phyloP scores from a whole-genome alignment of 257 asterid genomes.

The Oldenlandia corymbosa region DNA sequence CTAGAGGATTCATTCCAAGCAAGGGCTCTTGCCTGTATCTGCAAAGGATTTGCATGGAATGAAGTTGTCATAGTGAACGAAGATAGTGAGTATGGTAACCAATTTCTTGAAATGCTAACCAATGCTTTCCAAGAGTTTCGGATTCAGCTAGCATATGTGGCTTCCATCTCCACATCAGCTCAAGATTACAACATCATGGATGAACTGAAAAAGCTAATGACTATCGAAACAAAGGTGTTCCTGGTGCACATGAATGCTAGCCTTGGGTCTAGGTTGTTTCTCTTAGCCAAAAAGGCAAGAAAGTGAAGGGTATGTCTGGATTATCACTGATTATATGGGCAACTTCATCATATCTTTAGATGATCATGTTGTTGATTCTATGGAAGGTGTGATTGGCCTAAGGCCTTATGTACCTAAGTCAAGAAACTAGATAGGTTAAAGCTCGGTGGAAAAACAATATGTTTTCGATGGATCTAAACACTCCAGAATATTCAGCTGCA shows the following conservation, averaged over 20 bases:
- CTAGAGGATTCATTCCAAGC: constrained; percentile 29
- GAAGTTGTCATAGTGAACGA: constrained; percentile 40
- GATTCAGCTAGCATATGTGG: constrained; percentile 20
- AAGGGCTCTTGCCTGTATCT: constrained; percentile 40
- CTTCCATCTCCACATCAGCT: constrained; percentile 27
- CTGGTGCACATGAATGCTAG: constrained; percentile 45
- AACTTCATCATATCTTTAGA: constrained; percentile 38
- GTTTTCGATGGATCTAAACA: constrained; percentile 12
- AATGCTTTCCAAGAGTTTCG: constrained; percentile 35
- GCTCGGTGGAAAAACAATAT: constrained; percentile 39
- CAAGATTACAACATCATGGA: constrained; percentile 21
- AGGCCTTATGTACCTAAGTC: constrained; percentile 42
- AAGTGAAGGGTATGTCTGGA: constrained; percentile 56
- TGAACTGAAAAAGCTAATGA: constrained; percentile 21
- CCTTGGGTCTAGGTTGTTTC: constrained; percentile 37
- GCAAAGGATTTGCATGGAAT: constrained; percentile 39
- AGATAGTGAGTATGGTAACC: constrained; percentile 42
- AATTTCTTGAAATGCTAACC: constrained; percentile 34
- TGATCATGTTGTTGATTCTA: constrained; percentile 30
- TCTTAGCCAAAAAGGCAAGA: constrained; percentile 31
- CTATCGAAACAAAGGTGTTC: constrained; percentile 38
- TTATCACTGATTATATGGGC: constrained; percentile 51
- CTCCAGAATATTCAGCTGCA: constrained; percentile 13
- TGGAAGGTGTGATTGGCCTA: constrained; percentile 67
- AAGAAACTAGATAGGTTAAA: constrained; percentile 29